Base-by-base conservation (phyloP, 139 green algal species). In the Pleodorina starrii region DNA sequence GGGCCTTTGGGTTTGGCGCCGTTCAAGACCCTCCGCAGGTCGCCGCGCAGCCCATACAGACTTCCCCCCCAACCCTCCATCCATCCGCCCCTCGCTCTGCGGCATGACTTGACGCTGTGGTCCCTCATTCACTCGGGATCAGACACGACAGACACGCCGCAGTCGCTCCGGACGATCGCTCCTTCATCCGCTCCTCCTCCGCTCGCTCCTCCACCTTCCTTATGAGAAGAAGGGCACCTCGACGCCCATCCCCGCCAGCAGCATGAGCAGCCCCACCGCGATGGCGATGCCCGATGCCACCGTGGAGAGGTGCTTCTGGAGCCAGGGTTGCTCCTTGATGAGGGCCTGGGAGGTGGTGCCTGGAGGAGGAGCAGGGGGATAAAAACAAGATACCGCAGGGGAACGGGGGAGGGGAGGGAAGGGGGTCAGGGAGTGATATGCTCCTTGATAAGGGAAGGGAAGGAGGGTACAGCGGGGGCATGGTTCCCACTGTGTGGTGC, bases 281-380 rank as follows among this genome's bases (percentile, higher is more conserved):
- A 98, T 96, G 16, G 96, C 96, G 21, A 96, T 84, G 14, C 69
- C 71, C 5, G 92, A 94, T 0, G 96, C 95, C 7, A 96, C 77
- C 11, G 94, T 93, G 42, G 91, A 94, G 32, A 98, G 93, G 85
- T 96, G 96, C 59, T 93, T 81, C 10, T 94, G 95, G 25, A 97
- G 77, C 90, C 95, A 94, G 19, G 93, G 92, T 88, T 95, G 93
- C 74, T 93, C 93, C 88, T 94, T 93, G 63, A 94, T 93, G 17
- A 98, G 89, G 46, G 95, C 94, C 51, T 94, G 90, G 5, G 93
- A 96, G 2, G 96, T 96, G 38, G 94, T 96, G 79, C 94, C 93
- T 94, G 90, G 1, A 35, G 51, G 35, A 12, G 84, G 17, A 32
- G 35, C 19, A 11, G 50, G 51, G 35, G 38, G 17, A 21, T 17